A percentile compares a stretch with the other conserved stretches of the same genome.
These are phyloP conservation scores for Cantharellus anzutake DNA, from an alignment of 768 basidiomycete species.

Conservation along the genomic window DNA sequence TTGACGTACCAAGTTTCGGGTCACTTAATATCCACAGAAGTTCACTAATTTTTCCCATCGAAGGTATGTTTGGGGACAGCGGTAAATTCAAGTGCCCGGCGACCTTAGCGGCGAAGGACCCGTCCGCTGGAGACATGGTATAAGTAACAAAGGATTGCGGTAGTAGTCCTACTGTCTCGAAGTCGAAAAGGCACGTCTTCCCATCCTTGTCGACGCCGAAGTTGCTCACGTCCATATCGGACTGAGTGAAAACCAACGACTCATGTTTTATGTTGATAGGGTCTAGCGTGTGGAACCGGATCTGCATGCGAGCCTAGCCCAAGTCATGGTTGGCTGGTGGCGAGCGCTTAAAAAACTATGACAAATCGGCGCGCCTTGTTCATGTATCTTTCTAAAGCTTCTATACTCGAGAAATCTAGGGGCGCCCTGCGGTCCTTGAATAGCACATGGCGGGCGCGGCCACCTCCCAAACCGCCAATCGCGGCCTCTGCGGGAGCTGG, in stretches of 20 bases:
- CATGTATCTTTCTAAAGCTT: slow-evolving; percentile 9
- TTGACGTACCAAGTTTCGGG: not conserved
- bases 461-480: slow-evolving; percentile 12
- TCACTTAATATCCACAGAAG: not conserved
- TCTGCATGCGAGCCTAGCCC: not conserved
- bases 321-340: not conserved
- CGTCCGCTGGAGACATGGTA: slow-evolving; percentile 6
- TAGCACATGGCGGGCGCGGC: slow-evolving; percentile 10
- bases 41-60: not conserved
- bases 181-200: slow-evolving; percentile 15
- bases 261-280: slow-evolving; percentile 13
- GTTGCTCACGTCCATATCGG: slow-evolving; percentile 16
- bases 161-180: slow-evolving; percentile 14
- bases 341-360: not conserved
- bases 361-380: slow-evolving; percentile 4
- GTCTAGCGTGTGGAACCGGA: not conserved
- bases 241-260: slow-evolving; percentile 16
- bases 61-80: not conserved
- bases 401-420: slow-evolving; percentile 8
- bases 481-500: slow-evolving; percentile 11
- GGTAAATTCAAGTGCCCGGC: not conserved
- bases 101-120: not conserved
- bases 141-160: slow-evolving; percentile 12
- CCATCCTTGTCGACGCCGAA: slow-evolving; percentile 16
- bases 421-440: slow-evolving; percentile 13